A percentile compares a stretch with the other conserved stretches of the same genome.
Conservation (phyloP, 2,329 filamentous ascomycete genomes). For the Trichoderma guizhouense region DNA sequence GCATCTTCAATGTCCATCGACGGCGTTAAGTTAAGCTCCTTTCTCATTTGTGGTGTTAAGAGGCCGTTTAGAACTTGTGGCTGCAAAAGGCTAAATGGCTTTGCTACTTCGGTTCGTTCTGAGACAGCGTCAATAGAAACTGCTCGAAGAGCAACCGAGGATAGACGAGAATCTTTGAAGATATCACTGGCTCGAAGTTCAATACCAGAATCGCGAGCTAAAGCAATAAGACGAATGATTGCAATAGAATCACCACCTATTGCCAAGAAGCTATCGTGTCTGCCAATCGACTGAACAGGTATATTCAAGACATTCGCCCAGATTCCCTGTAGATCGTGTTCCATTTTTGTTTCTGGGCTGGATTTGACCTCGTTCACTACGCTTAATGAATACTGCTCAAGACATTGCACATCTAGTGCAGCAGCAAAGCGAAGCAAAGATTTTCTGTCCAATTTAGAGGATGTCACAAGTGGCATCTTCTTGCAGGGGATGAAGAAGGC, state of each 20-base stretch:
- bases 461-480: slow-evolving; percentile 6
- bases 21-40: background rate
- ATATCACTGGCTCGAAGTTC: background rate
- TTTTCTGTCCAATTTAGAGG: slow-evolving; percentile 9
- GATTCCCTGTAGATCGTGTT: background rate
- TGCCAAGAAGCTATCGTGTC: slow-evolving; percentile 15
- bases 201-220: background rate
- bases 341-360: slow-evolving; percentile 2
- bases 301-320: slow-evolving; percentile 12
- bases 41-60: background rate
- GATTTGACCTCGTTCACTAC: background rate
- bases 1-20: slow-evolving; percentile 19
- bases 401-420: background rate
- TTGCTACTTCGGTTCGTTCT: background rate
- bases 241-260: slow-evolving; percentile 19
- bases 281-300: background rate
- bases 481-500: slow-evolving; percentile 1
- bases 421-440: background rate
- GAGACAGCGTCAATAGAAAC: background rate
- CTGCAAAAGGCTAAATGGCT: background rate
- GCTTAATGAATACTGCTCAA: background rate
- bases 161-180: background rate
- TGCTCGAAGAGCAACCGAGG: background rate
- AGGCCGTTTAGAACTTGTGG: background rate
- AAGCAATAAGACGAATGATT: slow-evolving; percentile 4